Conservation (phyloP, 140 eudicot species). For the Stevia rebaudiana region DNA sequence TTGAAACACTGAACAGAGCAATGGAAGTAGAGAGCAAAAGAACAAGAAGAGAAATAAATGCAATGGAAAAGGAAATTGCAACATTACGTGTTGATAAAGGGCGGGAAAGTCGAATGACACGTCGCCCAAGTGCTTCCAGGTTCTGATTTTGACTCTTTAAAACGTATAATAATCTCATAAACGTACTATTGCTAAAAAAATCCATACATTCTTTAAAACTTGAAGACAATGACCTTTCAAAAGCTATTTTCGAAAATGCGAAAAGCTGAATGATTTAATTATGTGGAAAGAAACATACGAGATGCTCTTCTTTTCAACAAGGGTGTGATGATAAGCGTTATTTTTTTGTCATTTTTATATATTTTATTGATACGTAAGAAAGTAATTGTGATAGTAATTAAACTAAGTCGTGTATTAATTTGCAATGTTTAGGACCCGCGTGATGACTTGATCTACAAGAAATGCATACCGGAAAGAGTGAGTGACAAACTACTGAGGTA, state of each 20-base stretch:
- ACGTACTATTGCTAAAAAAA: no score
- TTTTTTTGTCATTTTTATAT: background rate
- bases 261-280: background rate
- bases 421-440: constrained; percentile 25
- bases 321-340: no score
- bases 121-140: constrained; percentile 45
- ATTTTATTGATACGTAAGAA: background rate
- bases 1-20: constrained; percentile 76
- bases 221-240: no score
- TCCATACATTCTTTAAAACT: no score
- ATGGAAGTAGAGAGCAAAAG: constrained; percentile 87
- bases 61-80: constrained; percentile 81
- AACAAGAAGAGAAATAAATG: constrained; percentile 75
- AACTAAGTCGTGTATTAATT: constrained; percentile 6
- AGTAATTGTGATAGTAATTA: background rate
- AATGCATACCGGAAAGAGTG: constrained; percentile 9
- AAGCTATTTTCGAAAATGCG: background rate
- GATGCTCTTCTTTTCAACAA: no score
- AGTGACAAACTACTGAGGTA: background rate
- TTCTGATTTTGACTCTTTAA: background rate
- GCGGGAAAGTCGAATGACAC: constrained; percentile 36
- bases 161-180: no score
- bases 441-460: constrained; percentile 18
- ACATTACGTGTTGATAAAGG: constrained; percentile 57
- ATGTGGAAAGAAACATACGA: background rate